A percentile compares a stretch with the other conserved stretches of the same genome.
phyloP scores from a whole-genome alignment of 2,329 filamentous ascomycete species.

The Dryadomyces quercivorus region DNA sequence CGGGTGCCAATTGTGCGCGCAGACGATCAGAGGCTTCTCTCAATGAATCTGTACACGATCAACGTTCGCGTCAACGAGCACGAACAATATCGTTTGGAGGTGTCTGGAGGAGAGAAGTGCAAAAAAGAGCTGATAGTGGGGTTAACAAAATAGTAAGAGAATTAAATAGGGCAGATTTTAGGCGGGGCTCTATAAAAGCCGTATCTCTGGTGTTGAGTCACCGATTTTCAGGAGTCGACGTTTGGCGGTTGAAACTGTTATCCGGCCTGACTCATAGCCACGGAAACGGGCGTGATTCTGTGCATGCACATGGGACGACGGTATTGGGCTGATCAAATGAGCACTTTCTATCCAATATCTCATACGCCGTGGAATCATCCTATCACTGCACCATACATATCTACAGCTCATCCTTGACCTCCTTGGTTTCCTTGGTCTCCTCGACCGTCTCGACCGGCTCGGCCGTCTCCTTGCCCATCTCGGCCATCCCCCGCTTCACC shows the following conservation, averaged over 20 bases:
- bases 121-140: slow-evolving; percentile 2
- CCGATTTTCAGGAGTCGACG: slow-evolving; percentile 11
- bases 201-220: slow-evolving; percentile 9
- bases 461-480: slow-evolving; percentile 22
- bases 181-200: slow-evolving; percentile 9
- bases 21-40: too few species aligned
- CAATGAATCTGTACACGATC: too few species aligned
- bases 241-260: slow-evolving; percentile 8
- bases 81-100: too few species aligned
- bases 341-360: too few species aligned
- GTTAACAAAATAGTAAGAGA: background rate
- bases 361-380: too few species aligned
- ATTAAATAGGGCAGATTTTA: slow-evolving; percentile 2
- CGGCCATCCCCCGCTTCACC: slow-evolving; percentile 31
- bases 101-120: background rate
- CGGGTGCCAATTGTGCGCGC: too few species aligned
- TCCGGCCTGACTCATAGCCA: slow-evolving; percentile 2
- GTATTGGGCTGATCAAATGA: background rate
- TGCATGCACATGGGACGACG: background rate
- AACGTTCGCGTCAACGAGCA: too few species aligned
- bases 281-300: background rate
- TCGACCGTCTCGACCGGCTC: slow-evolving; percentile 17
- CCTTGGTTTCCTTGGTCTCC: background rate
- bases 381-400: background rate
- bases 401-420: background rate